A percentile compares a stretch with the other conserved stretches of the same genome.
These are phyloP conservation scores for Gnaphalium uliginosum DNA, from an alignment of 129 eudicot species.

Conservation along the genomic window DNA sequence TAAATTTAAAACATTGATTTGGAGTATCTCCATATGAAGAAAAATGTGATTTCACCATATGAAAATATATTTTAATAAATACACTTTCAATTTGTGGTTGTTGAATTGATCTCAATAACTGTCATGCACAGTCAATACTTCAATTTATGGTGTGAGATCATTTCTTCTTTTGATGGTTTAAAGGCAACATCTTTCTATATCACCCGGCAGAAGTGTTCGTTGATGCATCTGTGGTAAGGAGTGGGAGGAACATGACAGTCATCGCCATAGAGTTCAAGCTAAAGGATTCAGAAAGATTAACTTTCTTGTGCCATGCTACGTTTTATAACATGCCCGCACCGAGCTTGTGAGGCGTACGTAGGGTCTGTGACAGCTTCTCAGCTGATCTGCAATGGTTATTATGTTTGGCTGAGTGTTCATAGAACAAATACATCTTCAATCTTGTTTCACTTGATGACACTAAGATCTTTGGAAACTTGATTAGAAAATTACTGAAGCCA, in stretches of 20 bases:
- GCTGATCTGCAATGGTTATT: constrained; percentile 5
- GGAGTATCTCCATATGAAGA: background rate
- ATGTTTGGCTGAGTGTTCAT: background rate
- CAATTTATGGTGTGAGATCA: background rate
- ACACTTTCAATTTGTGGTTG: background rate
- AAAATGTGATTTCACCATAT: background rate
- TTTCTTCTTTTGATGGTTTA: constrained; percentile 7
- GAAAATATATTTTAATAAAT: background rate
- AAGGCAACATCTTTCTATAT: constrained; percentile 2
- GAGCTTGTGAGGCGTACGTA: constrained; percentile 42
- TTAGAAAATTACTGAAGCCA: background rate
- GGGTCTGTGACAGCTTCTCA: background rate
- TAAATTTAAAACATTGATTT: background rate
- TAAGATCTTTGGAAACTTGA: background rate
- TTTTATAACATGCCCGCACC: constrained; percentile 73
- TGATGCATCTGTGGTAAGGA: constrained; percentile 73
- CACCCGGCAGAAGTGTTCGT: constrained; percentile 58
- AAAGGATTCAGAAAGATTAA: constrained; percentile 49
- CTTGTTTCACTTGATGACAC: background rate
- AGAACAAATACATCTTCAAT: background rate
- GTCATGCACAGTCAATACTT: background rate
- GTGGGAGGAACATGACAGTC: constrained; percentile 81
- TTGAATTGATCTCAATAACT: background rate
- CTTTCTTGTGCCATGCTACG: constrained; percentile 68
- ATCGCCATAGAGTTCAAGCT: constrained; percentile 60